A percentile compares a stretch with the other conserved stretches of the same genome.
Evolutionary conservation across 2,329 filamentous ascomycete species (phyloP).

Genomic region (Microdochium trichocladiopsis): DNA sequence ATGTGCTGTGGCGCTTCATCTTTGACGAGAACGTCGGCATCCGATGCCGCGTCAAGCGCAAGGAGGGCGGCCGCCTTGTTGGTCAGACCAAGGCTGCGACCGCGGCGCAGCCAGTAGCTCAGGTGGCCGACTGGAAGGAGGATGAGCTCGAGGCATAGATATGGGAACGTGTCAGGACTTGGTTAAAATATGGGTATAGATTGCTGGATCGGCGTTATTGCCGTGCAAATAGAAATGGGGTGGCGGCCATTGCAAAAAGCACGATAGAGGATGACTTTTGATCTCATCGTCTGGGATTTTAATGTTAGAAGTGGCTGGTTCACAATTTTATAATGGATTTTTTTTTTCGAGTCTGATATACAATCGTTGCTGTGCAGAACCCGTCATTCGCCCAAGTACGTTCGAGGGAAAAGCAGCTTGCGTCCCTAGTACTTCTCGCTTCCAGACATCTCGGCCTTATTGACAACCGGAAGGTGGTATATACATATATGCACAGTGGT

Average conservation of each 20-base stretch:
- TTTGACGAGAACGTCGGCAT: conserved; percentile 83
- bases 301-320: too few relatives aligned
- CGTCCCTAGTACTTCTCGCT: background rate
- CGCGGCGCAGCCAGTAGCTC: conserved; percentile 27
- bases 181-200: background rate
- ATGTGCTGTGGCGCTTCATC: conserved; percentile 94
- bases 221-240: too few relatives aligned
- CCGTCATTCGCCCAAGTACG: too few relatives aligned
- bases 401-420: too few relatives aligned
- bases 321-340: too few relatives aligned
- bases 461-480: background rate
- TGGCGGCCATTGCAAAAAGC: too few relatives aligned
- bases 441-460: background rate
- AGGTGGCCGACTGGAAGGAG: conserved; percentile 54
- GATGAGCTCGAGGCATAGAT: conserved; percentile 54
- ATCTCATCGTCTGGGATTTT: too few relatives aligned
- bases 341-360: too few relatives aligned
- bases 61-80: conserved; percentile 62
- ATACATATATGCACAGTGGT: background rate
- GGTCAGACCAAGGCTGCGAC: conserved; percentile 29
- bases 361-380: too few relatives aligned
- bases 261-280: too few relatives aligned
- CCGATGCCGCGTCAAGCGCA: conserved; percentile 88
- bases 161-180: background rate
- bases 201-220: background rate